Percentiles rank a stretch among this genome's conserved stretches.
These are phyloP conservation scores for Novakomyces olei DNA, from an alignment of 805 yeast genomes.

Conservation along the genomic window DNA sequence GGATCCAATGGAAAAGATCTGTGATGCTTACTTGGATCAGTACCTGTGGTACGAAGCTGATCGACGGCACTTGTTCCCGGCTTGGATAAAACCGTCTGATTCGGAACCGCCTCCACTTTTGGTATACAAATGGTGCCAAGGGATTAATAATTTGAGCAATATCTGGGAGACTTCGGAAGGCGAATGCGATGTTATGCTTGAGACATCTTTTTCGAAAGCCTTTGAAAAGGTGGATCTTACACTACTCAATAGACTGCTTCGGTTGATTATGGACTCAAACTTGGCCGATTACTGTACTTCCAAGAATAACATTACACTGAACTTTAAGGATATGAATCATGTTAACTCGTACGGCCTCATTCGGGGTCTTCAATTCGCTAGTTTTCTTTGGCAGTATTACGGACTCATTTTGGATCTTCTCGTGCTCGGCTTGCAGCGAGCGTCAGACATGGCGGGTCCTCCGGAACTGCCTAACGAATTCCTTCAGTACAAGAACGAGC, in stretches of 20 bases:
- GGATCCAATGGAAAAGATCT: conserved; percentile 83
- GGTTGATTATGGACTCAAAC: conserved; percentile 67
- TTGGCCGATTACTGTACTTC: conserved; percentile 80
- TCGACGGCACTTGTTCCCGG: conserved; percentile 67
- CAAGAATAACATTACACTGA: conserved; percentile 58
- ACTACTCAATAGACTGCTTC: conserved; percentile 52
- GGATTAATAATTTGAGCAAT: conserved; percentile 51
- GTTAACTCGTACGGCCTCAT: conserved; percentile 72
- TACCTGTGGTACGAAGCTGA: conserved; percentile 93
- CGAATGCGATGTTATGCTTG: conserved; percentile 64
- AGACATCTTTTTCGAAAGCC: conserved; percentile 44
- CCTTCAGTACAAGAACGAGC: conserved; percentile 39
- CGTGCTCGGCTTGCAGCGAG: conserved; percentile 68
- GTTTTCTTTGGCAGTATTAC: conserved; percentile 76
- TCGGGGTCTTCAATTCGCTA: conserved; percentile 74
- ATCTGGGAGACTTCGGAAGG: conserved; percentile 67
- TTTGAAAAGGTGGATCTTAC: conserved; percentile 80
- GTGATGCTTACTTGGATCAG: conserved; percentile 90
- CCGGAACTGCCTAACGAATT: conserved; percentile 47
- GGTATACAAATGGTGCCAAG: conserved; percentile 87
- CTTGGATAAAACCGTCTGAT: conserved; percentile 91
- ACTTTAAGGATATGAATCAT: conserved; percentile 89
- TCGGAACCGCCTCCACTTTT: conserved; percentile 79
- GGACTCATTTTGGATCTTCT: conserved; percentile 68
- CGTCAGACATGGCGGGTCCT: conserved; percentile 67